phyloP scores from a whole-genome alignment of 495 filamentous ascomycete species.

The Melanomma pulvis-pyrius region DNA sequence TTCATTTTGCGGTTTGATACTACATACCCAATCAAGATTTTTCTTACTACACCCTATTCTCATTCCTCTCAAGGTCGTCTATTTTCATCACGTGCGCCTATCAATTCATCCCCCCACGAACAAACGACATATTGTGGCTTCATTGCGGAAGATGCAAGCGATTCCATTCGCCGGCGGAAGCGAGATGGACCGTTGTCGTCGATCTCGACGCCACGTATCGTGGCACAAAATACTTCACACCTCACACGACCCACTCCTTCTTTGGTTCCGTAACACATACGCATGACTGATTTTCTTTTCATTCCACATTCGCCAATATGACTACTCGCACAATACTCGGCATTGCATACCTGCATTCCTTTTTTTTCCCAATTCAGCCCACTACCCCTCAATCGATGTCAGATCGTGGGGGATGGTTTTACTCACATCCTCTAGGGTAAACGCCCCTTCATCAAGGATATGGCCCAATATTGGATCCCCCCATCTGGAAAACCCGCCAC shows the following conservation, averaged over 20 bases:
- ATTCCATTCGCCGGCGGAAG: constrained; percentile 30
- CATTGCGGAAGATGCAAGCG: constrained; percentile 20
- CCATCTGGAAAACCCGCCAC: constrained; percentile 65
- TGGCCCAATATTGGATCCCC: constrained; percentile 83
- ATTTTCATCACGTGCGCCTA: constrained; percentile 24
- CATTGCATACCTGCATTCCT: background rate
- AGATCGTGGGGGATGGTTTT: constrained; percentile 11
- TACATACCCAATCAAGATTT: constrained; percentile 27
- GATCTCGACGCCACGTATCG: background rate
- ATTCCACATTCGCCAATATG: background rate
- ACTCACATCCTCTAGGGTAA: constrained; percentile 60
- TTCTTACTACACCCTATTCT: constrained; percentile 1
- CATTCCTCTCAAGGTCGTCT: constrained; percentile 28
- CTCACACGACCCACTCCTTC: background rate
- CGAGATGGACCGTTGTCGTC: background rate
- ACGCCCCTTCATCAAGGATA: constrained; percentile 97
- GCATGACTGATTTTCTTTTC: constrained; percentile 1
- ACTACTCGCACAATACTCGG: background rate
- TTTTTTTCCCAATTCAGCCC: background rate
- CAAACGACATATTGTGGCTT: constrained; percentile 28
- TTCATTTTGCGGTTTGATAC: constrained; percentile 5
- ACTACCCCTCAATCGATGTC: constrained; percentile 4
- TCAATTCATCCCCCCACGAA: constrained; percentile 19
- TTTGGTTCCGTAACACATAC: background rate
- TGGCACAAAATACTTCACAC: background rate